phyloP scores from a whole-genome alignment of 257 asterid species.

The Lavandula angustifolia region DNA sequence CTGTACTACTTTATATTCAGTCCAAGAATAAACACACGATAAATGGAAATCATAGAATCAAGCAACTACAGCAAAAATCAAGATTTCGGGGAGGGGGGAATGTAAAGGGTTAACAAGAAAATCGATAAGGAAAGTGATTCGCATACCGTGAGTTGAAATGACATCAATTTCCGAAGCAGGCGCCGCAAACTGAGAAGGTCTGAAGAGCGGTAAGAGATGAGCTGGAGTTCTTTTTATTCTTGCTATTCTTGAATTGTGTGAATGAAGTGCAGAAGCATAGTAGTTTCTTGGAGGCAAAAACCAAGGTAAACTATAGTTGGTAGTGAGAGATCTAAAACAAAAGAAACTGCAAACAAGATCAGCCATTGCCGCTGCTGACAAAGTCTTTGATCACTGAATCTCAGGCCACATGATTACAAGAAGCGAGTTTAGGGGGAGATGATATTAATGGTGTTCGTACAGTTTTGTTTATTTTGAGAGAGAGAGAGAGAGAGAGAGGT shows the following conservation, averaged over 20 bases:
- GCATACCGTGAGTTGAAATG: constrained; percentile 64
- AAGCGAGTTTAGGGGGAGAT: neutral
- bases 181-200: constrained; percentile 36
- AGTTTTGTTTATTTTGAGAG: constrained; percentile 10
- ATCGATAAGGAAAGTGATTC: neutral
- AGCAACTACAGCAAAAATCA: constrained; percentile 2
- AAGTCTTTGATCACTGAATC: constrained; percentile 13
- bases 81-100: neutral
- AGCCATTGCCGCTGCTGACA: constrained; percentile 41
- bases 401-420: constrained; percentile 4
- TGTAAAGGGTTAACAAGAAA: neutral
- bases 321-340: constrained; percentile 34
- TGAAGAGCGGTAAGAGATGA: constrained; percentile 40
- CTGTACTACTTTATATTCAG: neutral
- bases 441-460: neutral
- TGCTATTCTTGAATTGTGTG: constrained; percentile 35
- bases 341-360: constrained; percentile 40
- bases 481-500: neutral
- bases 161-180: constrained; percentile 44
- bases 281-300: constrained; percentile 41
- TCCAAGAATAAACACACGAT: neutral
- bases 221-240: constrained; percentile 36
- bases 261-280: constrained; percentile 31
- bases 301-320: constrained; percentile 37
- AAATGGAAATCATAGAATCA: neutral